Base-by-base conservation (phyloP, 202 grass and related monocot species). In the Schoenoplectus tabernaemontani region DNA sequence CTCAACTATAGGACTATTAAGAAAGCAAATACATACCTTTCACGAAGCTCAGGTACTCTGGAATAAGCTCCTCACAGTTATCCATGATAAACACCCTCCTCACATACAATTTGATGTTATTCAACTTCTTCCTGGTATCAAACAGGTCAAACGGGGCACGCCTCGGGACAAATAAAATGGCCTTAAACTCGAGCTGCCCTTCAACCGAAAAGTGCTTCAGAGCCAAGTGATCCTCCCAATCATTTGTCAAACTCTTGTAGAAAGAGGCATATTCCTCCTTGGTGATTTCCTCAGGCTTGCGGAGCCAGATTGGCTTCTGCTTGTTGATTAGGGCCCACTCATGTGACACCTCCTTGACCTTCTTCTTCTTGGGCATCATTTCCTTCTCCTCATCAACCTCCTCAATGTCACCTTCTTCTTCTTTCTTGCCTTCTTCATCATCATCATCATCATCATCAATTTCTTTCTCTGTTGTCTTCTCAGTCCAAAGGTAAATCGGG, bases 381-480 rank as follows among this genome's bases (percentile, higher is more conserved):
- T 86, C 42, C 13, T 88, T 65, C 1, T 83, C 85, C 57, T 87
- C 85, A 9, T 87, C 76, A 0, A 88, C 76, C 13, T 88, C 89
- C 68, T 88, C 89, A 50, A 89, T 41, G 11, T 89, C 85, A 0
- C 87, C 90, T 10, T 92, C 87, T 53, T 92, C 43, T 62, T 89
- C 76, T 7, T 91, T 85, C 10, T 32, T 71, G 0, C 36, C 9
- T 1, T 76, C 70, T 0, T n/a, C n/a, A n/a, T 87, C 86, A 0
- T 96, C 91, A 0, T 91, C 92, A 3, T 91, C 89, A 17, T 92
- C 89, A 23, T 96, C 92, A 69, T 88, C 89, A 9, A 95, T 91
- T 84, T 95, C 92, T 86, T 91, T 91, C 78, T 95, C 89, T 9
- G 89, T 88, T 12, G 92, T 95, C 80, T 91, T 95, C 87, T 91